Evolutionary conservation across 192 early-diverging fungal species (phyloP).

Genomic region (Coemansia sp.): DNA sequence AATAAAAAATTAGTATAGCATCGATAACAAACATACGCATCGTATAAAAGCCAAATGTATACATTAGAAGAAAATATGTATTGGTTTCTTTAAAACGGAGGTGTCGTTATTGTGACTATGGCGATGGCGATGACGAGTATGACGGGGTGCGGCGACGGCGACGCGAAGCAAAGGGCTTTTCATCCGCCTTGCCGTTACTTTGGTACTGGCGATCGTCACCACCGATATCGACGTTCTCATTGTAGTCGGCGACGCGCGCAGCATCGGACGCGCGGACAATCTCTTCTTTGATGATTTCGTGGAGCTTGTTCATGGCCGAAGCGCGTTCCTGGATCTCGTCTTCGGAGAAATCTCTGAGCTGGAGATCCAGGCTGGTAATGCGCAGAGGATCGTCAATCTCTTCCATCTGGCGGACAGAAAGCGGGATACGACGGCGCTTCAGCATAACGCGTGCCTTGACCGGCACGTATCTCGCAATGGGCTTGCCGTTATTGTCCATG

Average conservation of each 20-base stretch:
- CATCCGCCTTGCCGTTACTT: conserved; percentile 5
- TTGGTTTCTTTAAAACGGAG: not conserved
- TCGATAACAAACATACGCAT: too few species aligned
- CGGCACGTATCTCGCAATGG: conserved; percentile 32
- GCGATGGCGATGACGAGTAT: conserved; percentile 29
- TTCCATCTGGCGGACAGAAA: conserved; percentile 12
- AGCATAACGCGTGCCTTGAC: conserved; percentile 32
- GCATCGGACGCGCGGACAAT: conserved; percentile 15
- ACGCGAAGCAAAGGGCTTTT: not conserved
- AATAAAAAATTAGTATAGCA: too few species aligned
- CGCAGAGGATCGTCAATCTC: conserved; percentile 23
- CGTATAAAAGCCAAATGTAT: too few species aligned
- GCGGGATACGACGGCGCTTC: conserved; percentile 34
- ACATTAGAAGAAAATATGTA: too few species aligned
- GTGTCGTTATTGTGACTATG: too few species aligned
- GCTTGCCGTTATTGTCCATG: not conserved
- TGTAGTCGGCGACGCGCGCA: conserved; percentile 7
- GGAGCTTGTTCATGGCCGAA: conserved; percentile 20
- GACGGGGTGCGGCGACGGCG: conserved; percentile 22
- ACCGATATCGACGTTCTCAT: conserved; percentile 38
- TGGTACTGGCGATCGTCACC: conserved; percentile 17
- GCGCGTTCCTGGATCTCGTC: conserved; percentile 42
- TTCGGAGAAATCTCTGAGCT: conserved; percentile 42
- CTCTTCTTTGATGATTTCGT: conserved; percentile 29
- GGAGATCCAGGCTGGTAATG: conserved; percentile 33